Conservation (phyloP, 495 filamentous ascomycete species). For the Sporormia fimetaria region DNA sequence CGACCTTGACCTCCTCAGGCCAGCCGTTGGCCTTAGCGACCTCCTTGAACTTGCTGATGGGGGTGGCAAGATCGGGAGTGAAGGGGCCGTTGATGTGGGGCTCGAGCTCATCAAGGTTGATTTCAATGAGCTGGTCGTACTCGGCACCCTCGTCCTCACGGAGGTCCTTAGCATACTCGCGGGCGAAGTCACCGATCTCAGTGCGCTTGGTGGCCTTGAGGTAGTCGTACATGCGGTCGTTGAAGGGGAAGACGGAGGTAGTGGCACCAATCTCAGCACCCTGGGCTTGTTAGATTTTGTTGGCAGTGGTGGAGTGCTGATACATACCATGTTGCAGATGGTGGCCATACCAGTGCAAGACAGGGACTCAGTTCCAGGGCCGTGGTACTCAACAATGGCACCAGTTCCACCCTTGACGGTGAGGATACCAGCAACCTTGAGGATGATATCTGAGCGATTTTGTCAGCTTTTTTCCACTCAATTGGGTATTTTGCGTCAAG, state of each 20-base stretch:
- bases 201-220: conserved; percentile 83
- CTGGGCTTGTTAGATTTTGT: neutral
- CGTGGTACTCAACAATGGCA: conserved; percentile 90
- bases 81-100: conserved; percentile 98
- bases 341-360: conserved; percentile 56
- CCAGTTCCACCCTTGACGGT: conserved; percentile 98
- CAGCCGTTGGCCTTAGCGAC: conserved; percentile 89
- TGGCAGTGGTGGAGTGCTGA: neutral
- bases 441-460: conserved; percentile 67
- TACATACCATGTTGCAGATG: conserved; percentile 48
- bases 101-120: conserved; percentile 90
- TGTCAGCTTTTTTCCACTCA: conserved; percentile 16
- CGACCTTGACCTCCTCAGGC: conserved; percentile 96
- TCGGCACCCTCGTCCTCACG: conserved; percentile 84
- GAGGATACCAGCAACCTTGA: conserved; percentile 93
- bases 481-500: too few species aligned
- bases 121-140: conserved; percentile 93
- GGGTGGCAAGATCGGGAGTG: conserved; percentile 97
- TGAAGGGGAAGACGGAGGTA: conserved; percentile 97
- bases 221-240: conserved; percentile 95
- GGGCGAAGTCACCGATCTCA: conserved; percentile 81
- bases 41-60: conserved; percentile 93
- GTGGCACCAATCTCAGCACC: conserved; percentile 89
- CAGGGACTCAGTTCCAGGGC: conserved; percentile 65
- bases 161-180: conserved; percentile 74